These are phyloP conservation scores for Berberis vulgaris DNA, from an alignment of 164 flowering plant species.

Conservation along the genomic window DNA sequence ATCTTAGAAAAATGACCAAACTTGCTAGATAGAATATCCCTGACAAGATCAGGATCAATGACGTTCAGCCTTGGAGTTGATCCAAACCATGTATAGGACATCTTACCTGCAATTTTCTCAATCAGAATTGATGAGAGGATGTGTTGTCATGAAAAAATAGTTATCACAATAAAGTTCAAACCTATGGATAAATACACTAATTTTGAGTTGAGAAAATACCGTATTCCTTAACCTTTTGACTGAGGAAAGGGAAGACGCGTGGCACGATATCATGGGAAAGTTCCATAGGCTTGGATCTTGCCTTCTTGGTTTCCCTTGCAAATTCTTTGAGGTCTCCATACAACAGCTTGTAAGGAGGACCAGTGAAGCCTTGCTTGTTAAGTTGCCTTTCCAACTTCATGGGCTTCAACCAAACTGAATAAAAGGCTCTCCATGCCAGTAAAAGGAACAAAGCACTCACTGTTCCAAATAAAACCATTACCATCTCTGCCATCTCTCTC, in stretches of 20 bases:
- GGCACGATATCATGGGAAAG: slow-evolving; percentile 16
- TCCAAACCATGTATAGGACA: slow-evolving; percentile 32
- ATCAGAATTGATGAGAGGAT: neutral
- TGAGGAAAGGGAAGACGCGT: slow-evolving; percentile 12
- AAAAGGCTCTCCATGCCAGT: slow-evolving; percentile 14
- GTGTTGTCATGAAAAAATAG: neutral
- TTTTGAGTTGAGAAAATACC: slow-evolving; percentile 1
- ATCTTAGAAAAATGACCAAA: slow-evolving; percentile 20
- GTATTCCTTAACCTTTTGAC: slow-evolving; percentile 5
- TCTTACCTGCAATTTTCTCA: slow-evolving; percentile 26
- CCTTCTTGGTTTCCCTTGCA: slow-evolving; percentile 5
- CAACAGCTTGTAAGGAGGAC: slow-evolving; percentile 26
- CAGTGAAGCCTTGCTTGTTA: slow-evolving; percentile 27
- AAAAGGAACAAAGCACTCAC: neutral
- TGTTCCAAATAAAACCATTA: neutral
- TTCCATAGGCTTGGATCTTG: slow-evolving; percentile 19
- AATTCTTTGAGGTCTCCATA: slow-evolving; percentile 25
- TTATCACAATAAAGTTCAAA: neutral
- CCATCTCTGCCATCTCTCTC: neutral
- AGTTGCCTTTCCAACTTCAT: slow-evolving; percentile 24
- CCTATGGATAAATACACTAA: too few relatives aligned
- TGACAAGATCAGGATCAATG: slow-evolving; percentile 31
- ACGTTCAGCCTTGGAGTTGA: slow-evolving; percentile 26
- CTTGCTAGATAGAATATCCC: slow-evolving; percentile 21
- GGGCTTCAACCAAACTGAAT: slow-evolving; percentile 40